Evolutionary conservation across 2,329 filamentous ascomycete genomes (phyloP).

Genomic region (Sporothrix pallida): DNA sequence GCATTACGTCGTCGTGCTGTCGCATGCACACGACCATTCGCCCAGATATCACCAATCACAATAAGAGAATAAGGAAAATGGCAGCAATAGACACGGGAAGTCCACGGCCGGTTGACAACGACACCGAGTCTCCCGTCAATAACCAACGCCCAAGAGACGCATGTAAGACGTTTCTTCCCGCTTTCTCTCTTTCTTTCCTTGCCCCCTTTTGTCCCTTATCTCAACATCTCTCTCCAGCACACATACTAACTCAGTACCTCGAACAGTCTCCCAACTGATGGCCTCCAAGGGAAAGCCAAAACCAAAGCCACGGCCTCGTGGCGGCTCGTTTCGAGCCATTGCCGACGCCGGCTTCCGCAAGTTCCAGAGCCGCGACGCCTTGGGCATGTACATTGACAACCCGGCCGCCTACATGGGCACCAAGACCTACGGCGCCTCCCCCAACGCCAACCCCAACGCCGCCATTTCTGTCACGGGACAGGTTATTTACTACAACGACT

Average conservation of each 20-base stretch:
- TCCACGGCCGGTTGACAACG: constrained; percentile 10
- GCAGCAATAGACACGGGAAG: constrained; percentile 19
- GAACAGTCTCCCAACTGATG: constrained; percentile 59
- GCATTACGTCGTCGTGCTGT: neutral
- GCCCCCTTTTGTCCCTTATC: neutral
- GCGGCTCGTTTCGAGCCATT: constrained; percentile 34
- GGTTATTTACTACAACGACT: constrained; percentile 69
- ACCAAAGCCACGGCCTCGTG: constrained; percentile 37
- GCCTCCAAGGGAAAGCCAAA: constrained; percentile 52
- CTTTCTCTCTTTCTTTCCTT: neutral
- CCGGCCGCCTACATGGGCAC: constrained; percentile 63
- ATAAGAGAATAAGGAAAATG: neutral
- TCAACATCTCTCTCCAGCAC: neutral
- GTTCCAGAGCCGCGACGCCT: constrained; percentile 60
- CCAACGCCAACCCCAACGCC: neutral
- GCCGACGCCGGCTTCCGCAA: constrained; percentile 22
- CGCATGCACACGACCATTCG: neutral
- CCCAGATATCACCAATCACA: neutral
- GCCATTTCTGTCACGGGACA: constrained; percentile 44
- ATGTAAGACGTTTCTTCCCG: neutral
- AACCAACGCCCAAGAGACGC: constrained; percentile 16
- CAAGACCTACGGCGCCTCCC: neutral
- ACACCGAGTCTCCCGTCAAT: neutral
- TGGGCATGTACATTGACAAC: constrained; percentile 69
- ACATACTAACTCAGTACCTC: neutral